Base-by-base conservation (phyloP, 345 rosid species). In the Citrus glauca region DNA sequence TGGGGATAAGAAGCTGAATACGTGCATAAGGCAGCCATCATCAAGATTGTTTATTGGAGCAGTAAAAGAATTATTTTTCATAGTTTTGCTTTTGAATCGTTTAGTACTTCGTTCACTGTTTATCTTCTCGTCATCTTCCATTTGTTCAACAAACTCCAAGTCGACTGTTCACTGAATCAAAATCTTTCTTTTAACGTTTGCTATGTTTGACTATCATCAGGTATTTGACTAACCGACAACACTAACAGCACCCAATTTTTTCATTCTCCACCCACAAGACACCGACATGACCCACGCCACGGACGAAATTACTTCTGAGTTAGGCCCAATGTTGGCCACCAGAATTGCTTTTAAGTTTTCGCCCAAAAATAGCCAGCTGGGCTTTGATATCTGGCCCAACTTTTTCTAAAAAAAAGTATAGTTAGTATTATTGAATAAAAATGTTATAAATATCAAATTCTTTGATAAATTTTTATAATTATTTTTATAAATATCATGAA, bases 11-110 rank as follows among this genome's bases (percentile, higher is more conserved):
- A 92, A 96, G 87, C 97, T 96, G 89, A 96, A 89, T 83, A 96
- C 90, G 84, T 91, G 99, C 99, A 96, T 94, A 76, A 96, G 98
- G 81, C 97, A 91, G 28, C 98, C 99, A 87, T 96, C 99, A 79
- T 96, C 99, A 24, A 96, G 95, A 86, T 73, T 89, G 88, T 88
- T 94, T 38, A 96, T 86, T 16, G 61, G 87, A 62, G 89, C 81
- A 61, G 2, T 63, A 65, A 80, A 60, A 24, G 87, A 66, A 5
- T 72, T n/a, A 25, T 30, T 55, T 25, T 17, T 71, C 69, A 57
- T 33, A 35, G 14, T 76, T 61, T 42, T 56, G 25, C 32, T 35
- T 11, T 9, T 56, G 65, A 37, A 16, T 69, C 28, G 63, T 42
- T 45, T 69, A 22, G 42, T 38, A 30, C 25, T 32, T 71, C 66